Percentiles rank a stretch among this genome's conserved stretches.
phyloP scores from a whole-genome alignment of 1,139 yeast species.

The Candida labiduridarum region DNA sequence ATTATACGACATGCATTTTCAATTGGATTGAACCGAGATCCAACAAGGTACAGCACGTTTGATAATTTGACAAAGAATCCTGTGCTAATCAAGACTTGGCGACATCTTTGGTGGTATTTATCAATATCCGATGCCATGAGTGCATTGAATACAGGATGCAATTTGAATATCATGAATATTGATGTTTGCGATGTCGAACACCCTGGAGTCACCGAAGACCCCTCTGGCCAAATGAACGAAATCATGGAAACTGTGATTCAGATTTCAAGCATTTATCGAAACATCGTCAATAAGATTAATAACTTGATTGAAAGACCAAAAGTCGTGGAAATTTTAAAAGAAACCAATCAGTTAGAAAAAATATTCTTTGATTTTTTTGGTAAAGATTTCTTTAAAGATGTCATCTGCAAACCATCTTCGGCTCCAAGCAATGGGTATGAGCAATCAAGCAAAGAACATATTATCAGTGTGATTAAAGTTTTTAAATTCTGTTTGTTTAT shows the following conservation, averaged over 20 bases:
- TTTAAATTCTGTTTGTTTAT: constrained; percentile 38
- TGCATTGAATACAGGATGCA: constrained; percentile 39
- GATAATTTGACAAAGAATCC: constrained; percentile 33
- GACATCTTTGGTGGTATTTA: constrained; percentile 41
- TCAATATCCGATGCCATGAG: constrained; percentile 32
- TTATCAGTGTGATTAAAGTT: constrained; percentile 32
- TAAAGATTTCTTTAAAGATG: constrained; percentile 46
- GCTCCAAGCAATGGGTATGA: constrained; percentile 21
- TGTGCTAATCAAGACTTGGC: constrained; percentile 35
- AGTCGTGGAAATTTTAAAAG: constrained; percentile 38
- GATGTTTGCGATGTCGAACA: constrained; percentile 37
- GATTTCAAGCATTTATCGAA: constrained; percentile 34
- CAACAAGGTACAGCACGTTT: constrained; percentile 34
- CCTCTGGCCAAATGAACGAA: constrained; percentile 22
- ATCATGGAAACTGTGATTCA: constrained; percentile 18
- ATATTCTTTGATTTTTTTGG: constrained; percentile 43
- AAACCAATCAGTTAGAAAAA: constrained; percentile 42
- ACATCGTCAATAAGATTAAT: constrained; percentile 30
- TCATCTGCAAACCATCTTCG: constrained; percentile 37
- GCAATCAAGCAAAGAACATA: constrained; percentile 22
- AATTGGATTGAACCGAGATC: constrained; percentile 49
- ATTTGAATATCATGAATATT: constrained; percentile 28
- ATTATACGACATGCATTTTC: constrained; percentile 44
- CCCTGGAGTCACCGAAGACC: constrained; percentile 22
- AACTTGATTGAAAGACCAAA: constrained; percentile 36